A percentile compares a stretch with the other conserved stretches of the same genome.
Evolutionary conservation across 75 land plant species (phyloP).

Genomic region (Pinus taeda): DNA sequence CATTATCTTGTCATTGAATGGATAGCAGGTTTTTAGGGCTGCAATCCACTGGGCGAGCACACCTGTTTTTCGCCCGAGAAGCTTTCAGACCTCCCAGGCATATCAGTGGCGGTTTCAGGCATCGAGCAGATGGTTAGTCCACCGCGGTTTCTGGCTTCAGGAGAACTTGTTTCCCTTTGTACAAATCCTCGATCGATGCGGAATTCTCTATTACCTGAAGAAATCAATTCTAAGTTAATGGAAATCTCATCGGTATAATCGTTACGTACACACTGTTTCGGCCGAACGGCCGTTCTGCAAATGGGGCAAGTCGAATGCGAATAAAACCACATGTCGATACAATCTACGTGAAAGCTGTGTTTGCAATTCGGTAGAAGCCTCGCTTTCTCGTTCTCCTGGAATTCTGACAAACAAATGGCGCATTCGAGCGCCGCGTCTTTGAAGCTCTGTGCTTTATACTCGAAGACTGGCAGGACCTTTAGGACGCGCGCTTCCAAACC

Average conservation of each 20-base stretch:
- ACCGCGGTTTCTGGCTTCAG: too few relatives aligned
- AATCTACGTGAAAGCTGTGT: constrained; percentile 52
- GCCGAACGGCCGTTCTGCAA: constrained; percentile 21
- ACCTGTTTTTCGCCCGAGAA: neutral
- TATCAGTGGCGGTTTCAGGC: neutral
- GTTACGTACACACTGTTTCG: neutral
- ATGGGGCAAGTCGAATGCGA: constrained; percentile 54
- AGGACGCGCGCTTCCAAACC: constrained; percentile 24
- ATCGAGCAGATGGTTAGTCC: too few relatives aligned
- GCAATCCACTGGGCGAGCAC: neutral
- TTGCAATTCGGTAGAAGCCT: constrained; percentile 42
- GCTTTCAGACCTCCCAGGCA: neutral
- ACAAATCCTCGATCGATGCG: too few relatives aligned
- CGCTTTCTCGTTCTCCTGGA: constrained; percentile 34
- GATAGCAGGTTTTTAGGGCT: neutral
- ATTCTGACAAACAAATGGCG: constrained; percentile 36
- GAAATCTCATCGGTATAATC: neutral
- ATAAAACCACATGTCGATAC: constrained; percentile 57
- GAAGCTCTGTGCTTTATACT: constrained; percentile 22
- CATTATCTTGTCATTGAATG: constrained; percentile 3
- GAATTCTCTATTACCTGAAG: too few relatives aligned
- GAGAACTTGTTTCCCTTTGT: neutral
- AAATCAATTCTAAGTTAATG: neutral
- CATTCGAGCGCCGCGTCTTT: constrained; percentile 41
- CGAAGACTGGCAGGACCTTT: constrained; percentile 34